Base-by-base conservation (phyloP, 139 green algal genomes). In the Chlorokybus atmophyticus region DNA sequence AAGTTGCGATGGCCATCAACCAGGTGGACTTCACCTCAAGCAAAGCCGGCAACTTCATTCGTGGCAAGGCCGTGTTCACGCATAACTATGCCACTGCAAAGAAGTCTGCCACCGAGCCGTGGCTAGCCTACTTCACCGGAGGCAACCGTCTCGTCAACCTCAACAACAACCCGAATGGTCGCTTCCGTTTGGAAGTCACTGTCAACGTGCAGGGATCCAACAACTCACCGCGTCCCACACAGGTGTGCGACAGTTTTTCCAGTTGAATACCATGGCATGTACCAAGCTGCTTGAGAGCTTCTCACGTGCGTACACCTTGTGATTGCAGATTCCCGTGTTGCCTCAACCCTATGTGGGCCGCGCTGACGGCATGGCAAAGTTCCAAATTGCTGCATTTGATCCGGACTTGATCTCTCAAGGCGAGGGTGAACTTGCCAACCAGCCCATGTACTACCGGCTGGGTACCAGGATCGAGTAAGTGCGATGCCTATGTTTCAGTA, bases 101-200 rank as follows among this genome's bases (percentile, higher is more conserved):
- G 35, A 14, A 44, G 10, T 19, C 47, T n/a, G 47, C 24, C 47
- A 49, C 14, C 26, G 21, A 57, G 30, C 62, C 62, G 14, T 71
- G 50, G 7, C 27, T 58, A 19, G 62, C 62, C 5, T 71, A 51
- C 55, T 71, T 71, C 62, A 71, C 53, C 2, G 54, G 62, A 17
- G 62, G 62, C 29, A 59, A 64, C 62, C 40, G 62, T n/a, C 49
- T 71, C 19, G 17, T 30, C 17, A 35, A 70, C 24, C 62, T 71
- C 3, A 54, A 71, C 57, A 71, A 71, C 62, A 71, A 71, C 62
- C 19, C 42, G 4, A 39, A 48, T 49, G 62, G 62, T 21, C 58
- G 62, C 8, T 68, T 49, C 54, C 32, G 60, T 10, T 30, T 68
- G 6, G 57, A 71, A 56, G 50, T 59, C 10, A 17, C 6, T 7